These are phyloP conservation scores for Aspergillus fructus DNA, from an alignment of 2,329 filamentous ascomycete genomes.

Conservation along the genomic window DNA sequence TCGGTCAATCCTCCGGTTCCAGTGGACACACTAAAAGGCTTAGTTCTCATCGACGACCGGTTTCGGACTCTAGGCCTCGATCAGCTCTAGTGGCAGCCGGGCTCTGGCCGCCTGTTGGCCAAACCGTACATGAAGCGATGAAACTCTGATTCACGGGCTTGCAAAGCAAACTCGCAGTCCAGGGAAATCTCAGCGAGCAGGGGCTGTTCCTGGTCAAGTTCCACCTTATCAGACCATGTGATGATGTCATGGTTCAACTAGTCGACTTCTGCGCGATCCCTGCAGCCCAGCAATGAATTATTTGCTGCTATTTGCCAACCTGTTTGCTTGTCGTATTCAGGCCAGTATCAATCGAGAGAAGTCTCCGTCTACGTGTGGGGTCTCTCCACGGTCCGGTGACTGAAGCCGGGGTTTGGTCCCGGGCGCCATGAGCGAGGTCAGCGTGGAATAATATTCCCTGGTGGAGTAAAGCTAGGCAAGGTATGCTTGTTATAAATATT, in stretches of 20 bases:
- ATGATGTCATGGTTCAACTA: slow-evolving; percentile 5
- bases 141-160: too few relatives aligned
- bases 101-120: not conserved
- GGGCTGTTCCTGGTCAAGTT: not conserved
- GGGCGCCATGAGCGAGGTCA: too few relatives aligned
- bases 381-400: too few relatives aligned
- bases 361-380: not conserved
- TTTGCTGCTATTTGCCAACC: too few relatives aligned
- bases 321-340: not conserved
- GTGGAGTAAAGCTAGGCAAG: not conserved
- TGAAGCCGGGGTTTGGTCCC: too few relatives aligned
- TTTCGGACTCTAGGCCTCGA: slow-evolving; percentile 1
- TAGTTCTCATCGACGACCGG: slow-evolving; percentile 3
- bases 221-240: slow-evolving; percentile 5
- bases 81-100: not conserved
- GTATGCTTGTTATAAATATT: too few relatives aligned
- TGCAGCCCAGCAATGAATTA: too few relatives aligned
- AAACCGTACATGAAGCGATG: not conserved
- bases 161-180: not conserved
- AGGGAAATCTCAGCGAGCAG: not conserved
- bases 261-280: not conserved
- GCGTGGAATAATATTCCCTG: not conserved
- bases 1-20: not conserved
- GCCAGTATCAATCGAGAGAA: not conserved
- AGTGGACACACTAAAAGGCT: slow-evolving; percentile 6